These are phyloP conservation scores for Quercus cerris DNA, from an alignment of 306 rosid genomes.

Conservation along the genomic window DNA sequence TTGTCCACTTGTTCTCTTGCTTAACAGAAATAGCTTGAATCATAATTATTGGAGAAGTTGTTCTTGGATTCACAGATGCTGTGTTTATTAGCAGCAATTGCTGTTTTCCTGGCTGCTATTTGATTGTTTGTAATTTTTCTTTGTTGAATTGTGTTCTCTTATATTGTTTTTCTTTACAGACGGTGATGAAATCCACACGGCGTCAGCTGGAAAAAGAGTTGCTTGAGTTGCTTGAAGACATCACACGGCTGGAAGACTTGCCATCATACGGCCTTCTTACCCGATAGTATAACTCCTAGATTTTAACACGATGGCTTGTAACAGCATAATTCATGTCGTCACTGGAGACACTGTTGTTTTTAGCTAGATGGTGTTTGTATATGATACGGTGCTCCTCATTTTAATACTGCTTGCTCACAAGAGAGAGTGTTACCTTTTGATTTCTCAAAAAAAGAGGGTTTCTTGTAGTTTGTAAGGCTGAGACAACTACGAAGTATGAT, in stretches of 20 bases:
- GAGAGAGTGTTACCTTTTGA: conserved; percentile 37
- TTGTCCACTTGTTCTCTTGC: background rate
- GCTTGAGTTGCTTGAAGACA: conserved; percentile 63
- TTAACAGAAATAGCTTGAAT: background rate
- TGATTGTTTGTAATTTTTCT: conserved; percentile 10
- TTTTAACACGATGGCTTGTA: conserved; percentile 21
- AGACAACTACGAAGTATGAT: conserved; percentile 8
- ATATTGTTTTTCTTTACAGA: conserved; percentile 41
- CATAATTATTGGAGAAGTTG: background rate
- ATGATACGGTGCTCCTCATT: conserved; percentile 37
- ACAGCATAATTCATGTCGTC: conserved; percentile 19
- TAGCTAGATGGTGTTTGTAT: conserved; percentile 48
- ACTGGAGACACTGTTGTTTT: conserved; percentile 7
- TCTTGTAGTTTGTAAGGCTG: conserved; percentile 28
- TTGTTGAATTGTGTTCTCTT: conserved; percentile 16
- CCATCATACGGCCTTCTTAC: conserved; percentile 85
- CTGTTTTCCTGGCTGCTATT: background rate
- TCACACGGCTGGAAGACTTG: conserved; percentile 75
- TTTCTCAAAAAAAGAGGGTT: conserved; percentile 24
- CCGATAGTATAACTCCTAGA: conserved; percentile 34
- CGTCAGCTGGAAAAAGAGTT: conserved; percentile 96
- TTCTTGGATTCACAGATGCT: background rate
- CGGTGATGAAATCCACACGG: conserved; percentile 94
- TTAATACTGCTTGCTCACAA: conserved; percentile 27
- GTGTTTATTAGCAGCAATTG: conserved; percentile 11